These are phyloP conservation scores for Podila verticillata DNA, from an alignment of 192 early-diverging fungal genomes.

Conservation along the genomic window DNA sequence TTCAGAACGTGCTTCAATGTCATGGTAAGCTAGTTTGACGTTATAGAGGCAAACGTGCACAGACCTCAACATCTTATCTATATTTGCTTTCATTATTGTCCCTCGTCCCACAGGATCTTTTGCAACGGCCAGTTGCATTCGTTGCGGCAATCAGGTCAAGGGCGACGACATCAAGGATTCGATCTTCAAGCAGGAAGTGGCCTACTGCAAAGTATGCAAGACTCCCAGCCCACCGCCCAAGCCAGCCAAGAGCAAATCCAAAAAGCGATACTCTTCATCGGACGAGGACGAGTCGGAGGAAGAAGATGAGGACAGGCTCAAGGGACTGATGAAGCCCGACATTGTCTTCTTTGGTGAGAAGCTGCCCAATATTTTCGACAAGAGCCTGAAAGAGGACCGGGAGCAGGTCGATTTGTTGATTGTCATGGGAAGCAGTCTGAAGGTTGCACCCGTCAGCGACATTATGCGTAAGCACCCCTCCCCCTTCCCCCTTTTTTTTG, in stretches of 20 bases:
- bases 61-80: no score
- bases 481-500: no score
- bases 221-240: neutral
- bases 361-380: constrained; percentile 84
- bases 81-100: neutral
- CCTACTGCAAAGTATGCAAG: constrained; percentile 78
- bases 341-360: constrained; percentile 98
- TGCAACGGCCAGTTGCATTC: constrained; percentile 91
- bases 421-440: constrained; percentile 96
- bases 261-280: constrained; percentile 16
- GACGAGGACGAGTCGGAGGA: constrained; percentile 64
- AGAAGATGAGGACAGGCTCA: constrained; percentile 45
- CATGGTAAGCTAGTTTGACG: constrained; percentile 69
- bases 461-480: constrained; percentile 70
- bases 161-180: constrained; percentile 84
- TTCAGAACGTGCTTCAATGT: constrained; percentile 84
- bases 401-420: constrained; percentile 87
- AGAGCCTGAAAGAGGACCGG: constrained; percentile 73
- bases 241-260: neutral
- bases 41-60: neutral
- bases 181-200: constrained; percentile 80
- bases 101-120: constrained; percentile 76
- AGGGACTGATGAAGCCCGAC: constrained; percentile 91
- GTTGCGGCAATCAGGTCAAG: constrained; percentile 77
- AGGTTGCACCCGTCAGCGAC: constrained; percentile 93